phyloP scores from a whole-genome alignment of 495 filamentous ascomycete genomes.

The Daldinia vernicosa region DNA sequence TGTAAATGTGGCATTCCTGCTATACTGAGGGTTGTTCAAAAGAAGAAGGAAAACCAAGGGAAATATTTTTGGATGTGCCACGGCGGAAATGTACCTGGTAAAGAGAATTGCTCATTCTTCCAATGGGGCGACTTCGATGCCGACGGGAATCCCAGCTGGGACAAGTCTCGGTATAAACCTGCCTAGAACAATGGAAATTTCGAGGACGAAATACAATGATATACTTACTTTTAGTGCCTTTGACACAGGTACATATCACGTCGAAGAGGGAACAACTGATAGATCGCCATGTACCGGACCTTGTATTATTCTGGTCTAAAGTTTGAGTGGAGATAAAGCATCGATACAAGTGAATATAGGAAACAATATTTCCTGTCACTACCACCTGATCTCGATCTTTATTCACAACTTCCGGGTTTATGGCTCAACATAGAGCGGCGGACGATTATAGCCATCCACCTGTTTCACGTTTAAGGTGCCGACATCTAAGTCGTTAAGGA shows the following conservation, averaged over 20 bases:
- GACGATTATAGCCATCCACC: constrained; percentile 45
- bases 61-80: constrained; percentile 97
- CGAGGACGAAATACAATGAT: background rate
- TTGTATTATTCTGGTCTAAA: background rate
- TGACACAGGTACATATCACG: background rate
- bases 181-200: background rate
- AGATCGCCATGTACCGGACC: background rate
- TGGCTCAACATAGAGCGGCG: constrained; percentile 50
- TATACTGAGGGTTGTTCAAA: constrained; percentile 81
- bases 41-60: constrained; percentile 75
- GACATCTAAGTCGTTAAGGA: constrained; percentile 48
- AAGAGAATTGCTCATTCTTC: constrained; percentile 82
- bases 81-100: constrained; percentile 76
- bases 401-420: constrained; percentile 24
- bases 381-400: background rate
- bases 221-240: background rate
- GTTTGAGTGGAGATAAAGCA: background rate
- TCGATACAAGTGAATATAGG: constrained; percentile 1
- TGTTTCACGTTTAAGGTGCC: constrained; percentile 34
- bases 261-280: background rate
- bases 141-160: constrained; percentile 81
- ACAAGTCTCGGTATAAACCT: constrained; percentile 42
- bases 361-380: background rate
- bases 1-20: constrained; percentile 74
- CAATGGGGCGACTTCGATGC: constrained; percentile 91